Evolutionary conservation across 176 grass and related monocot genomes (phyloP), one percentile per base, ranked within the genome.

Genomic region (Zoysia japonica): DNA sequence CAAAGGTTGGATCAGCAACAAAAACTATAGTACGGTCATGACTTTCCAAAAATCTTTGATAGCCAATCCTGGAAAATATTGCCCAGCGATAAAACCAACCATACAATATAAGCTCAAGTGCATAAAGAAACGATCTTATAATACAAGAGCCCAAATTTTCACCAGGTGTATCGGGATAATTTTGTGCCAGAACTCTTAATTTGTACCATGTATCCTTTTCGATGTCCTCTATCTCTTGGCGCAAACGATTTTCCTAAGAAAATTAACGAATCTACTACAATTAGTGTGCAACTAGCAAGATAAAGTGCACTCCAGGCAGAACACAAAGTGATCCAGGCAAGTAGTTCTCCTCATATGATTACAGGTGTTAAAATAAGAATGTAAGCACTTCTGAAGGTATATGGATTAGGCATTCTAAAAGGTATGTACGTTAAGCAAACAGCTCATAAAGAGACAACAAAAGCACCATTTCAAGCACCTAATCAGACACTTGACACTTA

Each of bases 11-110:
- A 87, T 97, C 94, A 28, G 83, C 89, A 59, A 94, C 89, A 44
- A 97, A 94, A 37, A 97, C 92, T 37, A 97, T 87, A 59, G 94
- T 97, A 74, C 85, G 82, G 35, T 97, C 94, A 90, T 97, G 56
- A 97, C 94, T 86, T 92, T 77, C 94, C 94, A 97, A 75, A 87
- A 97, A 50, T 94, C 91, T 85, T 94, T 97, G 83, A 97, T 84
- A 81, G 94, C 94, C 71, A 91, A 80, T 85, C 94, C 94, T 94
- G 83, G 59, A 84, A 68, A 78, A 60, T 57, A 79, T 39, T 69
- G 37, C 42, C 14, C 19, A 54, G 20, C 6, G 72, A 65, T n/a
- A 12, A 78, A 80, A 75, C 17, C 14, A 84, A 67, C 42, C 8
- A 39, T 60, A 68, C 16, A 63, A 47, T 62, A 83, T 59, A n/a